Evolutionary conservation across 2,329 filamentous ascomycete genomes (phyloP), one percentile per base, ranked within the genome.

Genomic region (Ambrosiella beaveri): DNA sequence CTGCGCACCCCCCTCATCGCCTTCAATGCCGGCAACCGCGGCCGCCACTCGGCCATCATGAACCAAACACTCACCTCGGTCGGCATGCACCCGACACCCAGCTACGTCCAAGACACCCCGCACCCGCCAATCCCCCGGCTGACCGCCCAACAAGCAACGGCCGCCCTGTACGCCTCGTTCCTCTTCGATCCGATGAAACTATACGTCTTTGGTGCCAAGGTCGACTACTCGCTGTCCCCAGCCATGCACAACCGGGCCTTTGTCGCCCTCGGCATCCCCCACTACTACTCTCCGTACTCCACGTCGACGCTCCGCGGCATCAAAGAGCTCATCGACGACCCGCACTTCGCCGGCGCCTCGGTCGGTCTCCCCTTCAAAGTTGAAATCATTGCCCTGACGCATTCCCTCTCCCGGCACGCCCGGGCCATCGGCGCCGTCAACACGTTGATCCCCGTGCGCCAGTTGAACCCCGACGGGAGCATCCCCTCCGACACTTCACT

Each of bases 181-280:
- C 73, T 84, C 1, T 78, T 81, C 56, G 82, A 88, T 45, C 75
- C 81, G 0, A 80, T 89, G 74, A 80, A 82, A 54, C 80, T 86
- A 57, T 86, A 85, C 63, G 82, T 89, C 39, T 79, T 88, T 55
- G 86, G 86, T n/a, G 81, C 79, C 57, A 82, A 82, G 58, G 80
- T 86, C 8, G 78, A 75, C 54, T 86, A 86, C 70, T 88, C 82
- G 65, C 68, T 89, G 58, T 88, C 85, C 0, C 85, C 86, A 1
- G 81, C 82, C 6, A 89, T 89, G 84, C 85, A 90, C 66, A 86
- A 82, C 57, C 75, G 82, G 5, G 85, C 85, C 0, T 80, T 86
- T 59, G 72, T 75, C 56, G 77, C 75, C 1, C 85, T 80, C 62
- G 85, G 85, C 0, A 79, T 89, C 66, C 81, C 80, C 0, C 85